Evolutionary conservation across 371 early-diverging fungal genomes (phyloP), one percentile per base, ranked within the genome.

Genomic region (Circinella minor): DNA sequence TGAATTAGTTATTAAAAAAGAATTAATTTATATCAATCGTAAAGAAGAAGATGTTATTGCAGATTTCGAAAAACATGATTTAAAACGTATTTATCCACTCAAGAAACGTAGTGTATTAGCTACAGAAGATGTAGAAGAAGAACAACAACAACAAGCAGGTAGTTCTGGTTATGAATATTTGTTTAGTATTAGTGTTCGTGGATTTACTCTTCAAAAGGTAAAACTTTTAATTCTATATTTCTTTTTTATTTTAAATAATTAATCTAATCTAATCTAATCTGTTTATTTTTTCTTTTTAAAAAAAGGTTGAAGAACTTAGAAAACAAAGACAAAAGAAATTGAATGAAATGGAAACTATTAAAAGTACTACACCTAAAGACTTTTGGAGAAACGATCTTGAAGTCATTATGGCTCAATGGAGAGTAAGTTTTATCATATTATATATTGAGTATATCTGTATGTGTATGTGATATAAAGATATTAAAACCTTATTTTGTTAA

Each of bases 381-480:
- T 81, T 99, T 62, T 99, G 99, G 99, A 80, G 87, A 7, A 77
- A 85, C 34, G 99, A 99, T 76, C 74, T 99, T 46, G 92, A 95
- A 6, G 86, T 76, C 9, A 89, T 98, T 60, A 61, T 92, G 54
- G 82, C 71, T 20, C 88, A 90, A 69, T 97, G 95, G 96, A 84
- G 95, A 61, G 86, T 66, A 66, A 17, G 66, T 55, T n/a, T 36
- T 7, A 5, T 14, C 55, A n/a, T 55, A 15, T 36, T 39, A 36
- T 10, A 10, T 10, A 14, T 36, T 18, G 11, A 36, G 18, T 9
- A n/a, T n/a, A n/a, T n/a, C n/a, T n/a, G n/a, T n/a, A n/a, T n/a
- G n/a, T n/a, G n/a, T n/a, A n/a, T n/a, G n/a, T n/a, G n/a, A n/a
- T n/a, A n/a, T n/a, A n/a, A n/a, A n/a, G n/a, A n/a, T n/a, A n/a